Evolutionary conservation across 441 rosid genomes (phyloP).

Genomic region (Mallotus japonicus): DNA sequence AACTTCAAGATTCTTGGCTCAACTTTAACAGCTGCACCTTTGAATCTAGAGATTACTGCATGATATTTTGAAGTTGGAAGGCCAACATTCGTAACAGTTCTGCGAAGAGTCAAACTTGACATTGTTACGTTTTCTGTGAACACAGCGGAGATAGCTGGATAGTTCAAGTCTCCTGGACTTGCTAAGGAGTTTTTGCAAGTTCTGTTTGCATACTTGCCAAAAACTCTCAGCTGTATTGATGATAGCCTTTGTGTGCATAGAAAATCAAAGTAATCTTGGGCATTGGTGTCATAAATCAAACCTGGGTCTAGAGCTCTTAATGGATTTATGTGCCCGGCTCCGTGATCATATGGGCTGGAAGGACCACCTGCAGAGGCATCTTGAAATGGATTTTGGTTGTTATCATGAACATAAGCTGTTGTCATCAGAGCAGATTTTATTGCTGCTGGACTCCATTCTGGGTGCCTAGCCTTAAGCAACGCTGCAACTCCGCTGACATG

Average conservation of each 20-base stretch:
- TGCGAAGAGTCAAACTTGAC: conserved; percentile 40
- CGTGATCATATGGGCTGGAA: conserved; percentile 68
- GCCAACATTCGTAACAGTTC: conserved; percentile 91
- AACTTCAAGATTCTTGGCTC: conserved; percentile 61
- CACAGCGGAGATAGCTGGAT: conserved; percentile 81
- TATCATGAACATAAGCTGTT: conserved; percentile 86
- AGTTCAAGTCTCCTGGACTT: conserved; percentile 74
- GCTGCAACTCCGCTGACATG: conserved; percentile 94
- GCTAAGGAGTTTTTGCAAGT: conserved; percentile 53
- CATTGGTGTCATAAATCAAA: conserved; percentile 65
- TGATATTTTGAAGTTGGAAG: conserved; percentile 58
- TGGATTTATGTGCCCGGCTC: conserved; percentile 88
- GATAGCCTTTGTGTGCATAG: conserved; percentile 72
- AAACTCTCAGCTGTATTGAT: conserved; percentile 57
- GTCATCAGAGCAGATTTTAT: conserved; percentile 92
- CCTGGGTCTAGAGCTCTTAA: conserved; percentile 79
- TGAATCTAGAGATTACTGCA: conserved; percentile 57
- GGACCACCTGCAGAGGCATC: conserved; percentile 53
- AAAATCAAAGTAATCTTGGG: conserved; percentile 80
- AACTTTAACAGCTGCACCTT: conserved; percentile 55
- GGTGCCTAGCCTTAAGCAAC: conserved; percentile 78
- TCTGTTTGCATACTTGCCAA: conserved; percentile 66
- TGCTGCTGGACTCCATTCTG: conserved; percentile 89
- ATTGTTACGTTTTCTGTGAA: conserved; percentile 48
- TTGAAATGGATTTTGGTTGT: conserved; percentile 45